Percentiles rank a stretch among this genome's conserved stretches.
phyloP scores from a whole-genome alignment of 2,329 filamentous ascomycete species.

The Alternaria burnsii region DNA sequence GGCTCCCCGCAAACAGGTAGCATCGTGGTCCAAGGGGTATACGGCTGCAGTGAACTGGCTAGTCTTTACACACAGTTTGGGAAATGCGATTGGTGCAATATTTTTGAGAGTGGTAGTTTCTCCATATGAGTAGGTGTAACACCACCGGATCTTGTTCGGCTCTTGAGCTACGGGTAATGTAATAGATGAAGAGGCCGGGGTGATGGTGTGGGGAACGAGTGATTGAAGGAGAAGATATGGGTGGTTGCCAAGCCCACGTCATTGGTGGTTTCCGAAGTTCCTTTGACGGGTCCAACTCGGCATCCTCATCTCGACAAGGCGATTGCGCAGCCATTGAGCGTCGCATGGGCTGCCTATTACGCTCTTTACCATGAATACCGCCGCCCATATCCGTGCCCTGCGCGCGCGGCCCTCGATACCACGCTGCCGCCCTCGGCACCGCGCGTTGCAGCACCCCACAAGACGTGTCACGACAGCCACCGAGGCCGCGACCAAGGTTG shows the following conservation, averaged over 20 bases:
- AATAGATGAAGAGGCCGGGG: slow-evolving; percentile 1
- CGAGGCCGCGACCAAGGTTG: slow-evolving; percentile 44
- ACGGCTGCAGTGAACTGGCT: not conserved
- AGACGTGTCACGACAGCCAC: slow-evolving; percentile 34
- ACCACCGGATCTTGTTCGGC: slow-evolving; percentile 5
- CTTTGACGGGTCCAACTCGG: slow-evolving; percentile 2
- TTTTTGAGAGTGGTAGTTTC: not conserved
- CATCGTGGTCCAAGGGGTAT: not conserved
- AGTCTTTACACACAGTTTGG: not conserved
- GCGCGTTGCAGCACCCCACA: slow-evolving; percentile 27
- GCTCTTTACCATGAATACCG: slow-evolving; percentile 35
- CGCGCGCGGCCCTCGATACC: slow-evolving; percentile 36
- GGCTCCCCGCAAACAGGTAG: slow-evolving; percentile 1
- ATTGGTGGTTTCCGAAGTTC: slow-evolving; percentile 10
- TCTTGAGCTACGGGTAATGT: slow-evolving; percentile 11
- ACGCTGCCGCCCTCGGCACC: slow-evolving; percentile 24
- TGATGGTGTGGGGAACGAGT: not conserved
- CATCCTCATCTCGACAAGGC: slow-evolving; percentile 12
- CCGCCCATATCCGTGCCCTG: slow-evolving; percentile 39
- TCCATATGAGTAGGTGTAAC: not conserved
- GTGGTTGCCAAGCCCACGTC: slow-evolving; percentile 17
- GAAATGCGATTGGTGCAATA: slow-evolving; percentile 12
- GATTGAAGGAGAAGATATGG: not conserved
- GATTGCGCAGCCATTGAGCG: slow-evolving; percentile 31
- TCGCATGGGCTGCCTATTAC: slow-evolving; percentile 29